phyloP scores from a whole-genome alignment of 805 yeast species.

The Saccharomycodes ludwigii region DNA sequence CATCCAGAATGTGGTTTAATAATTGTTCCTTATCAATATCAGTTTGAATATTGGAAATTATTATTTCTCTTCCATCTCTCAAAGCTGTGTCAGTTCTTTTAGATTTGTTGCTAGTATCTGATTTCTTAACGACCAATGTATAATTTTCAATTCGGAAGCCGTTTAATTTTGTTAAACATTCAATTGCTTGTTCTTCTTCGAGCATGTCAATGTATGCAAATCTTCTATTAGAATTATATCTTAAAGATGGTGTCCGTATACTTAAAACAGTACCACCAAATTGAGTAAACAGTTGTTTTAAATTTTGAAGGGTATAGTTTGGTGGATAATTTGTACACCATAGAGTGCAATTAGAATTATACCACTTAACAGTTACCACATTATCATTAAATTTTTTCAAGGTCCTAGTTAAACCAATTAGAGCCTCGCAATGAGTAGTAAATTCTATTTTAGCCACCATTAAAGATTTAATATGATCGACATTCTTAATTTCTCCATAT shows the following conservation, averaged over 20 bases:
- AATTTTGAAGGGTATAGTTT: conserved; percentile 25
- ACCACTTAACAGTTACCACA: conserved; percentile 33
- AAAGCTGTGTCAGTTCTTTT: conserved; percentile 31
- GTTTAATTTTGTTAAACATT: conserved; percentile 31
- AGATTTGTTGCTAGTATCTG: conserved; percentile 40
- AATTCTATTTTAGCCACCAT: conserved; percentile 50
- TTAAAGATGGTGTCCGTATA: conserved; percentile 54
- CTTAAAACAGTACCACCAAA: conserved; percentile 30
- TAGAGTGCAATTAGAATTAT: conserved; percentile 39
- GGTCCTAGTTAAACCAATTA: conserved; percentile 50
- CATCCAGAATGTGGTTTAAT: conserved; percentile 15
- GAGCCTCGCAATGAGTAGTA: conserved; percentile 30
- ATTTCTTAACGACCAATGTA: conserved; percentile 42
- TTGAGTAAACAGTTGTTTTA: conserved; percentile 29
- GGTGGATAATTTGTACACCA: conserved; percentile 75
- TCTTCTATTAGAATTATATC: conserved; percentile 41
- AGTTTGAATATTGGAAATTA: conserved; percentile 48
- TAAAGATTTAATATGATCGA: conserved; percentile 16
- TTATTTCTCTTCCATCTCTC: conserved; percentile 44
- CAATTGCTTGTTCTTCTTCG: conserved; percentile 29
- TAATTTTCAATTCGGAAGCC: conserved; percentile 27
- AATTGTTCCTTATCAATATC: conserved; percentile 37
- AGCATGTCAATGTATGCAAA: conserved; percentile 62
- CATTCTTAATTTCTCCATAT: conserved; percentile 43
- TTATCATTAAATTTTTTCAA: conserved; percentile 32